Percentiles rank a stretch among this genome's conserved stretches.
Conservation (phyloP, 176 grass and related monocot species). For the Oryza australiensis region DNA sequence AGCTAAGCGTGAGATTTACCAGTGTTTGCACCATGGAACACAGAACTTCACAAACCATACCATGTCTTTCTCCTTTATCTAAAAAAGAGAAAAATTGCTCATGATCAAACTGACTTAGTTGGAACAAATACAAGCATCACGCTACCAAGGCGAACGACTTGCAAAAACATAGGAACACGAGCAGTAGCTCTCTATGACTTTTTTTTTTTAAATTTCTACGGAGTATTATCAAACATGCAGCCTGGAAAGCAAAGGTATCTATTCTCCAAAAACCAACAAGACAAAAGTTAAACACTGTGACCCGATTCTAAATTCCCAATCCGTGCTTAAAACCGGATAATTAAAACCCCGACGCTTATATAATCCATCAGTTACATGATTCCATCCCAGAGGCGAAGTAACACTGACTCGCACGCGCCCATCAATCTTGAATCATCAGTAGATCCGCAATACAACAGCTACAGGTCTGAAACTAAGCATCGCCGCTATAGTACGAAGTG, state of each 20-base stretch:
- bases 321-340: background rate
- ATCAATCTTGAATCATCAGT: background rate
- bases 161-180: background rate
- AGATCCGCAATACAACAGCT: background rate
- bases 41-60: constrained; percentile 91
- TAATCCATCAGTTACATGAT: background rate
- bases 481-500: background rate
- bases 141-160: background rate
- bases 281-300: background rate
- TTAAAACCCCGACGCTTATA: background rate
- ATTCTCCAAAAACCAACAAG: background rate
- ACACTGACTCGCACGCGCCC: background rate
- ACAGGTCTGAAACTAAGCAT: background rate
- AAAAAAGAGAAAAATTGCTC: constrained; percentile 21
- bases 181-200: background rate
- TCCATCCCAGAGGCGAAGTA: background rate
- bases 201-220: background rate
- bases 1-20: constrained; percentile 38
- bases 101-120: constrained; percentile 1
- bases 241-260: background rate
- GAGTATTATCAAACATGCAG: background rate
- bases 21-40: constrained; percentile 97
- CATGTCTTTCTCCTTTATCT: constrained; percentile 92
- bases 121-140: background rate
- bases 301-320: background rate